Conservation (phyloP, 495 filamentous ascomycete species). For the Penicillium waksmanii region DNA sequence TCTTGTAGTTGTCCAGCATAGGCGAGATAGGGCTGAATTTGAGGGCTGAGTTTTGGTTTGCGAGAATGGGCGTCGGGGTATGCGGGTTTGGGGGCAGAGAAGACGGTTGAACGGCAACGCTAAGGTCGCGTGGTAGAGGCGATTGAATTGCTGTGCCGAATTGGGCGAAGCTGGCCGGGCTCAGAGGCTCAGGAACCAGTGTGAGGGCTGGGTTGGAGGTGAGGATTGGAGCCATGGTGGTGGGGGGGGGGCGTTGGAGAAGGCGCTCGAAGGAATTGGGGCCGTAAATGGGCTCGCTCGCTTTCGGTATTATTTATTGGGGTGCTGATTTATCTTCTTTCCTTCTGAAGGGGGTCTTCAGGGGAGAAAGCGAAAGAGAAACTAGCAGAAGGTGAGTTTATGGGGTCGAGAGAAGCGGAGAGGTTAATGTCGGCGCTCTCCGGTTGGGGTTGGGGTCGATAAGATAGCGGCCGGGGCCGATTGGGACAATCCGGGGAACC, state of each 20-base stretch:
- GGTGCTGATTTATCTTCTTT: no score
- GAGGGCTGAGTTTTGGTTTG: constrained; percentile 87
- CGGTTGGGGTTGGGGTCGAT: neutral
- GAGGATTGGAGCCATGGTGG: constrained; percentile 37
- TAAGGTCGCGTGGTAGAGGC: constrained; percentile 58
- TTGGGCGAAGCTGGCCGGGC: constrained; percentile 65
- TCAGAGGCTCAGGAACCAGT: constrained; percentile 62
- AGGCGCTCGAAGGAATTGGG: neutral
- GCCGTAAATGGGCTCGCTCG: neutral
- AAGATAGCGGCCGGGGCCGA: constrained; percentile 9
- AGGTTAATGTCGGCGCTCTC: constrained; percentile 1
- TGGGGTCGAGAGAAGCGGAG: constrained; percentile 1
- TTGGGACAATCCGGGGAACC: neutral
- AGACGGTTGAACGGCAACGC: constrained; percentile 46
- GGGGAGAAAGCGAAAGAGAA: neutral
- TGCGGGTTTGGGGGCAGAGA: constrained; percentile 41
- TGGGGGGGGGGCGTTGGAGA: neutral
- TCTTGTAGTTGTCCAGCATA: constrained; percentile 65
- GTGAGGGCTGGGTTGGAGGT: constrained; percentile 34
- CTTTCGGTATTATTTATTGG: neutral
- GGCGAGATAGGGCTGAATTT: constrained; percentile 82
- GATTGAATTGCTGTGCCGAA: constrained; percentile 86
- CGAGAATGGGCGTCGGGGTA: constrained; percentile 43
- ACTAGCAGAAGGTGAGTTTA: neutral
- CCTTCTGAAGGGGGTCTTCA: no score